These are phyloP conservation scores for Polygonum aviculare DNA, from an alignment of 148 eudicot species.

Conservation along the genomic window DNA sequence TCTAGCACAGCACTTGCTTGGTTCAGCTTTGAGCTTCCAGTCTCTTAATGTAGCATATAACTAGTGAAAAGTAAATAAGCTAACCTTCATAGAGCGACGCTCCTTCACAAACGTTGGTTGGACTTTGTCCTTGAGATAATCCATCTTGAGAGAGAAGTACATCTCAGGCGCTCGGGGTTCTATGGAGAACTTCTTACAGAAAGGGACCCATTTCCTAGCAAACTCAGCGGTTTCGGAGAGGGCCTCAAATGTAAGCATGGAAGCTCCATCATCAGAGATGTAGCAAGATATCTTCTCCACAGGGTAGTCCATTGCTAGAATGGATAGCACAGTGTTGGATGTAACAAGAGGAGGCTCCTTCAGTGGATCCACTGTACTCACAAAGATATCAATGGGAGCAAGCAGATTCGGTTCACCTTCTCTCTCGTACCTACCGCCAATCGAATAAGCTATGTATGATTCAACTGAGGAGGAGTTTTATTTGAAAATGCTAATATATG, in stretches of 20 bases:
- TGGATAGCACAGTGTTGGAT: slow-evolving; percentile 79
- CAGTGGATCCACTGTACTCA: slow-evolving; percentile 96
- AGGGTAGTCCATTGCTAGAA: slow-evolving; percentile 93
- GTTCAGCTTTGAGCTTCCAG: too few species aligned
- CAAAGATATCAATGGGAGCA: slow-evolving; percentile 85
- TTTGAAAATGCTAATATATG: not conserved
- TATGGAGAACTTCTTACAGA: slow-evolving; percentile 82
- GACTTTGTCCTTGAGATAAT: slow-evolving; percentile 91
- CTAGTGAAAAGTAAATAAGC: not conserved
- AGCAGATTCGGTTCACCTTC: slow-evolving; percentile 96
- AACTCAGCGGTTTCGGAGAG: slow-evolving; percentile 91
- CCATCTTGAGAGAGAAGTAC: slow-evolving; percentile 78
- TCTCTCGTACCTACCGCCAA: slow-evolving; percentile 68
- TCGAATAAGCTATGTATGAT: not conserved
- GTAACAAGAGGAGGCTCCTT: slow-evolving; percentile 94
- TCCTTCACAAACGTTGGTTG: slow-evolving; percentile 98
- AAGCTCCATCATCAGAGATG: slow-evolving; percentile 97
- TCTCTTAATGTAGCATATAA: not conserved
- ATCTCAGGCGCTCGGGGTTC: slow-evolving; percentile 97
- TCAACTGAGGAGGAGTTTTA: not conserved
- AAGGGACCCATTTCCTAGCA: slow-evolving; percentile 96
- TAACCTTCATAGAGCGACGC: slow-evolving; percentile 94
- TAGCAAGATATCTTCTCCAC: slow-evolving; percentile 93
- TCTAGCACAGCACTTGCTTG: too few species aligned
- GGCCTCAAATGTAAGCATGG: slow-evolving; percentile 95